Percentiles rank a stretch among this genome's conserved stretches.
These are phyloP conservation scores for Ceratocystis smalleyi DNA, from an alignment of 2,329 filamentous ascomycete genomes.

Conservation along the genomic window DNA sequence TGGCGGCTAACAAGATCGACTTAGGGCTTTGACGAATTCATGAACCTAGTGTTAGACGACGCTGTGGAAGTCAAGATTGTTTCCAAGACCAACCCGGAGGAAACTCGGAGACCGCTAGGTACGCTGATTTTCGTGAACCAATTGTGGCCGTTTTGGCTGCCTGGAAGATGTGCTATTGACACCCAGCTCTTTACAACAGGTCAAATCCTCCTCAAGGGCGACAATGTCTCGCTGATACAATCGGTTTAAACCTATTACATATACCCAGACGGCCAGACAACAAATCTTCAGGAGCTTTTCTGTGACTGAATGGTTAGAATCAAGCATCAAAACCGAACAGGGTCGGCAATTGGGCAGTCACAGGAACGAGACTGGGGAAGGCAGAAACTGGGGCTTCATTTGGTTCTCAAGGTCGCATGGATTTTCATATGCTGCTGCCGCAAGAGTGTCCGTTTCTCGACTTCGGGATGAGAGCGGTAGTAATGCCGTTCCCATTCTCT, in stretches of 20 bases:
- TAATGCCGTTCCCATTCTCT: background rate
- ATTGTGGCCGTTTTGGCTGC: background rate
- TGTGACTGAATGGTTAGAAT: background rate
- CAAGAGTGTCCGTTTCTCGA: background rate
- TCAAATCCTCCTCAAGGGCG: constrained; percentile 74
- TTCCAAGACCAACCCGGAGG: constrained; percentile 61
- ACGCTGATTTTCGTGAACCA: constrained; percentile 21
- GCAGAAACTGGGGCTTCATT: background rate
- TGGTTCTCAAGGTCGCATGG: background rate
- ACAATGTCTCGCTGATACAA: constrained; percentile 74
- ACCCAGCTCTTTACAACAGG: constrained; percentile 34
- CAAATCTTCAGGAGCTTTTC: background rate
- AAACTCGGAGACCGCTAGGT: constrained; percentile 69
- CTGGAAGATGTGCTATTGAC: constrained; percentile 15
- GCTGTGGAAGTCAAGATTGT: constrained; percentile 80
- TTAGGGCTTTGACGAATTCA: constrained; percentile 96
- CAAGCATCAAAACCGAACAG: background rate
- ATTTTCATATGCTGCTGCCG: background rate
- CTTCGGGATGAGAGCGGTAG: background rate
- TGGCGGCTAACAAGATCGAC: constrained; percentile 17
- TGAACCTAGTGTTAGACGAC: constrained; percentile 95
- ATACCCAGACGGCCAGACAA: background rate
- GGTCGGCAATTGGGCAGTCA: background rate
- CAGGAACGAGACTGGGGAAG: background rate
- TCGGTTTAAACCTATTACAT: constrained; percentile 13